phyloP scores from a whole-genome alignment of 257 asterid species.

The Nicotiana sylvestris region DNA sequence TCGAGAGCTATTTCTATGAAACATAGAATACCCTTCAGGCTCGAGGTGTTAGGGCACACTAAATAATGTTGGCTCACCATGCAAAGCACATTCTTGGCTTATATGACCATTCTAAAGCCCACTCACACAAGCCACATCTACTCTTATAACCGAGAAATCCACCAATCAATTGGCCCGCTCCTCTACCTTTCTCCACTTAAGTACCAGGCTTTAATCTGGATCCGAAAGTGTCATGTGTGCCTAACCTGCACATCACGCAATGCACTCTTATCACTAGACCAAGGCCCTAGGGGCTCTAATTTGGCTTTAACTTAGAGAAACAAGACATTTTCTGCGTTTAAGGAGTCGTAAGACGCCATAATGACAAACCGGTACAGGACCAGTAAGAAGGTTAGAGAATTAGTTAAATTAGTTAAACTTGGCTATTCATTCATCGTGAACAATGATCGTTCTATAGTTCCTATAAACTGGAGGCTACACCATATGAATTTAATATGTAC shows the following conservation, averaged over 20 bases:
- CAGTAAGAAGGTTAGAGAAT: not conserved
- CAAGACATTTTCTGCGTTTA: too few relatives aligned
- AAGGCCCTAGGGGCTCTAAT: not conserved
- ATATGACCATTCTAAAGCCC: not conserved
- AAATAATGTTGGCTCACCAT: not conserved
- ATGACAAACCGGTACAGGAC: not conserved
- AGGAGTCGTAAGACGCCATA: not conserved
- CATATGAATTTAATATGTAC: not conserved
- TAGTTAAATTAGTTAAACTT: not conserved
- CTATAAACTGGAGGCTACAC: not conserved
- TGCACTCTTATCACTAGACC: not conserved
- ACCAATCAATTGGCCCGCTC: not conserved
- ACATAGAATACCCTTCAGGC: not conserved
- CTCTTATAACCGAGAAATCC: not conserved
- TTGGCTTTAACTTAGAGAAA: not conserved
- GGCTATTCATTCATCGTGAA: not conserved
- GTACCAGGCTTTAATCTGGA: not conserved
- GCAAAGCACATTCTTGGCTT: not conserved
- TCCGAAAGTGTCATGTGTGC: not conserved
- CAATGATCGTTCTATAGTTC: not conserved
- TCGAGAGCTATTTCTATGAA: not conserved
- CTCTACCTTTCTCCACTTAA: not conserved
- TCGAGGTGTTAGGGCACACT: not conserved
- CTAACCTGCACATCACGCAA: not conserved
- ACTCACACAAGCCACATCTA: not conserved